phyloP scores from a whole-genome alignment of 1,139 yeast genomes.

The Nematodospora anomalae region DNA sequence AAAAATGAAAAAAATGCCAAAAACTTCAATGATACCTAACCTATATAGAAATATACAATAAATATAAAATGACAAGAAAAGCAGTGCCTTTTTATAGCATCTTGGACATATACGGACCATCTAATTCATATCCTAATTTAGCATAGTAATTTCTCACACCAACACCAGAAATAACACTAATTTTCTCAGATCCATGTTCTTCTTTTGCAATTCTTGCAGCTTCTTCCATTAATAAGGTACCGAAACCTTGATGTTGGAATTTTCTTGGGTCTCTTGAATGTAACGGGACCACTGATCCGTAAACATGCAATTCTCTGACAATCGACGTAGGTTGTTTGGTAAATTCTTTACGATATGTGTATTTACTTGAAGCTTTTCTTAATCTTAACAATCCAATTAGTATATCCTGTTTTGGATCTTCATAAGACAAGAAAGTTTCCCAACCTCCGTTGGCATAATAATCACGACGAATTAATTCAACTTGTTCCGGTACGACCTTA shows the following conservation, averaged over 20 bases:
- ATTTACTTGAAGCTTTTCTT: slow-evolving; percentile 84
- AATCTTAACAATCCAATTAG: slow-evolving; percentile 86
- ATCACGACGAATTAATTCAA: slow-evolving; percentile 91
- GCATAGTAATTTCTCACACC: slow-evolving; percentile 97
- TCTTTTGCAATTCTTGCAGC: slow-evolving; percentile 94
- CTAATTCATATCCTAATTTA: slow-evolving; percentile 84
- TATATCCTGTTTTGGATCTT: slow-evolving; percentile 96
- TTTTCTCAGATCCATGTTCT: slow-evolving; percentile 90
- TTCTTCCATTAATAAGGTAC: slow-evolving; percentile 95
- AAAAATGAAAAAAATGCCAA: not conserved
- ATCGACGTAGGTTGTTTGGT: slow-evolving; percentile 82
- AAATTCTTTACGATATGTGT: slow-evolving; percentile 89
- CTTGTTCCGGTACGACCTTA: slow-evolving; percentile 96
- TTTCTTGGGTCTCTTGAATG: slow-evolving; percentile 98
- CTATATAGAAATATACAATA: not conserved
- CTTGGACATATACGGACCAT: slow-evolving; percentile 92
- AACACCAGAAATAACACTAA: slow-evolving; percentile 94
- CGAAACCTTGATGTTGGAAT: slow-evolving; percentile 99
- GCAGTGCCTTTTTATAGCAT: slow-evolving; percentile 10
- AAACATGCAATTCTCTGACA: slow-evolving; percentile 94
- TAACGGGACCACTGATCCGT: slow-evolving; percentile 95
- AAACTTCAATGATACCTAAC: not conserved
- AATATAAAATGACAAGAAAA: not conserved
- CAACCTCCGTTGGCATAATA: slow-evolving; percentile 98
- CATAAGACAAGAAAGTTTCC: slow-evolving; percentile 96